Conservation (phyloP, 1,284 basidiomycete species). For the Malassezia cuniculi region DNA sequence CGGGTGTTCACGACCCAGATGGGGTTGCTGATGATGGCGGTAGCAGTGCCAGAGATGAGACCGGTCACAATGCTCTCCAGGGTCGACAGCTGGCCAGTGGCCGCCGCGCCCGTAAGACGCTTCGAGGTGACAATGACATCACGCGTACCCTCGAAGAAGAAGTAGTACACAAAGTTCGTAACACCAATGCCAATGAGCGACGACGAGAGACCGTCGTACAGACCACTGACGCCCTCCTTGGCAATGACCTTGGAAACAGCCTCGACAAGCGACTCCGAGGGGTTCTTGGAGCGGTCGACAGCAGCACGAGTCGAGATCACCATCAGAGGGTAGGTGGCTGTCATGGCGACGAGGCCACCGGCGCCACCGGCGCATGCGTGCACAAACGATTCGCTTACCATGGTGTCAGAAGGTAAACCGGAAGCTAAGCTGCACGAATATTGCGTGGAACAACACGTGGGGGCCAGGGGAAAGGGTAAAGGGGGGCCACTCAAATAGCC, state of each 20-base stretch:
- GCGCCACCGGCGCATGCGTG: slow-evolving; percentile 79
- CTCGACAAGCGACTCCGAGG: slow-evolving; percentile 49
- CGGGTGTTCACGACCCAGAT: slow-evolving; percentile 60
- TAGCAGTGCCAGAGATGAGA: slow-evolving; percentile 76
- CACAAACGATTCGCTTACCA: slow-evolving; percentile 60
- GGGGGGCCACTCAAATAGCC: background rate
- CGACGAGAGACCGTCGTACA: slow-evolving; percentile 78
- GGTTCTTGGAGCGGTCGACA: slow-evolving; percentile 66
- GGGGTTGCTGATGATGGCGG: slow-evolving; percentile 80
- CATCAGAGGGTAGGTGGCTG: slow-evolving; percentile 57
- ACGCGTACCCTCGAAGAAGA: slow-evolving; percentile 45
- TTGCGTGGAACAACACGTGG: background rate
- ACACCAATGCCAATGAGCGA: slow-evolving; percentile 80
- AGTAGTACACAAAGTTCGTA: slow-evolving; percentile 62
- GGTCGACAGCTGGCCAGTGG: slow-evolving; percentile 54
- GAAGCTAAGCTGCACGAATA: background rate
- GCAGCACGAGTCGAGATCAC: slow-evolving; percentile 85
- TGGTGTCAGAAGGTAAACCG: background rate
- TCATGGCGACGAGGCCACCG: slow-evolving; percentile 60
- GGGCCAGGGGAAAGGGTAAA: too few relatives aligned
- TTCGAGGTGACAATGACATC: slow-evolving; percentile 42
- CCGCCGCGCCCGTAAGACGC: slow-evolving; percentile 47
- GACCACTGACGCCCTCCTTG: slow-evolving; percentile 67
- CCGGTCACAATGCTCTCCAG: slow-evolving; percentile 80
- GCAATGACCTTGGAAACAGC: slow-evolving; percentile 63